These are phyloP conservation scores for Tolypocladium sp. DNA, from an alignment of 2,329 filamentous ascomycete genomes.

Conservation along the genomic window DNA sequence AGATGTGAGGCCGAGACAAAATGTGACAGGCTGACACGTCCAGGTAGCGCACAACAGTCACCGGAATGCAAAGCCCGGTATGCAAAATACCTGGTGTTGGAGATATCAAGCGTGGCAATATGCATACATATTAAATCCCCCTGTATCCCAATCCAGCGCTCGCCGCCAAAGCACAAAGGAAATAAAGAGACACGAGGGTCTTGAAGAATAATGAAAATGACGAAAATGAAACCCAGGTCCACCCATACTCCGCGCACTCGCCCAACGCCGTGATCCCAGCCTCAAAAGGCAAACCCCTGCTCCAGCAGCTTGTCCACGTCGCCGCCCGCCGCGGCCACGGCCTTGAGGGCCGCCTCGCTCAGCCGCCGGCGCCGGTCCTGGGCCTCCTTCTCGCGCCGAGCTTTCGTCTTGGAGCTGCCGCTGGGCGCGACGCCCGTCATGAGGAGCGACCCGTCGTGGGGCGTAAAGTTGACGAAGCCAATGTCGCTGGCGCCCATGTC, in stretches of 20 bases:
- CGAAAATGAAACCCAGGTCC: neutral
- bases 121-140: neutral
- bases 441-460: constrained; percentile 66
- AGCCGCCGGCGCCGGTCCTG: constrained; percentile 63
- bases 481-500: constrained; percentile 21
- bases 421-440: constrained; percentile 86
- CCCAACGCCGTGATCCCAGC: no score
- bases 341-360: constrained; percentile 59
- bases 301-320: constrained; percentile 47
- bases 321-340: constrained; percentile 62
- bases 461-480: constrained; percentile 86
- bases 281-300: constrained; percentile 39
- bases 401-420: constrained; percentile 89
- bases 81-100: neutral
- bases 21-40: no score
- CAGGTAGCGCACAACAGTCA: neutral
- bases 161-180: neutral
- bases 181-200: neutral
- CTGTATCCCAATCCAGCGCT: neutral
- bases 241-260: no score
- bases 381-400: constrained; percentile 81
- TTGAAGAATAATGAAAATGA: neutral
- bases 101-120: neutral
- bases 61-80: neutral
- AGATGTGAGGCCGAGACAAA: no score